Evolutionary conservation across 441 rosid species (phyloP), one percentile per base, ranked within the genome.

Genomic region (Corymbia calophylla): DNA sequence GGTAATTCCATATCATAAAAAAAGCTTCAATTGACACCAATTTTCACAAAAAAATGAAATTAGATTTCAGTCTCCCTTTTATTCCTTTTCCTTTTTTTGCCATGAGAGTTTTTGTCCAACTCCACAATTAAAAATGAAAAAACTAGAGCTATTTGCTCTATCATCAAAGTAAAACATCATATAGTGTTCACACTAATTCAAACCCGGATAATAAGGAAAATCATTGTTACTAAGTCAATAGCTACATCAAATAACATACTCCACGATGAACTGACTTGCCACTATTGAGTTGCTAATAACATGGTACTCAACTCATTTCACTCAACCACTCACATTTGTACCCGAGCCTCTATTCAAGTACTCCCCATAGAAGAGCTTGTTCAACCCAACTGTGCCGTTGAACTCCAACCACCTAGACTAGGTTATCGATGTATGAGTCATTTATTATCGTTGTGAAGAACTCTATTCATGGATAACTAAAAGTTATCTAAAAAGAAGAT

Each of bases 191-290:
- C 62, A 56, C 9, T 56, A 56, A 56, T 56, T 56, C 29, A 23
- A 0, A 23, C 29, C 2, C 9, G 5, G 62, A 56, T 23, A 56
- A 56, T 56, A 56, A 23, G 13, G 62, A 27, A 23, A 56, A 56
- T 12, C 5, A 0, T 0, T 23, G 62, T 56, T 27, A 56, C 23
- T 23, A 27, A 56, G 62, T 27, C 29, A 56, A 0, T 4, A 0
- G 27, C 1, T 9, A 2, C 62, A 27, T 56, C 25, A 12, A 9
- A 56, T 56, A 27, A 56, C 21, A 12, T 25, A 56, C 62, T 56
- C 29, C 62, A 56, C 29, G 4, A 12, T 56, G 62, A 23, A 56
- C 23, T 56, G 13, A 21, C 29, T 56, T 4, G 29, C 62, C 62
- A 56, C 29, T 56, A 1, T 56, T 12, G 13, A 56, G 62, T 56